phyloP scores from a whole-genome alignment of 805 yeast genomes.

The Metschnikowia drakensbergensis region DNA sequence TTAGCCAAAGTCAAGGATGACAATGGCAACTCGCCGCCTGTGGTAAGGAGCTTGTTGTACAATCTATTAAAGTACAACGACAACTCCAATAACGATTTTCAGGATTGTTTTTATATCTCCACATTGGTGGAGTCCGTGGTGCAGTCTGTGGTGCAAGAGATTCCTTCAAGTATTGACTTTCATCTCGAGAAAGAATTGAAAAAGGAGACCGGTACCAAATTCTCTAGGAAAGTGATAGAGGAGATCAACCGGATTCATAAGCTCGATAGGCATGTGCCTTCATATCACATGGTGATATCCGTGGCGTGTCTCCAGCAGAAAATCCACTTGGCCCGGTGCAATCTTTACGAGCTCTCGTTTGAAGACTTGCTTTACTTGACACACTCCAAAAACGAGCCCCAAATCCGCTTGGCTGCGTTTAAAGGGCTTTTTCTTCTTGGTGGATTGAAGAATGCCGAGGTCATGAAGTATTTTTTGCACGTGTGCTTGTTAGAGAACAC shows the following conservation, averaged over 20 bases:
- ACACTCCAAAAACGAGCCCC: conserved; percentile 40
- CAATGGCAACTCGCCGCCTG: conserved; percentile 55
- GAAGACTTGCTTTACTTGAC: conserved; percentile 57
- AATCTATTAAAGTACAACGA: conserved; percentile 80
- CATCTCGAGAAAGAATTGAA: conserved; percentile 9
- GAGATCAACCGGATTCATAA: conserved; percentile 75
- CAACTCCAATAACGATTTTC: conserved; percentile 70
- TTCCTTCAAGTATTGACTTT: conserved; percentile 17
- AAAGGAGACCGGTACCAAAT: conserved; percentile 10
- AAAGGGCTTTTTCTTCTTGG: conserved; percentile 69
- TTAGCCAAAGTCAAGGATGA: conserved; percentile 59
- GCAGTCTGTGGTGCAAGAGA: conserved; percentile 16
- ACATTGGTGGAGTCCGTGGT: conserved; percentile 55
- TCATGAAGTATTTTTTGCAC: conserved; percentile 61
- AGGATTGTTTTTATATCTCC: conserved; percentile 66
- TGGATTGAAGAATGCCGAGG: conserved; percentile 61
- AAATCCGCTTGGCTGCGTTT: conserved; percentile 64
- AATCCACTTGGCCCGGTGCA: conserved; percentile 53
- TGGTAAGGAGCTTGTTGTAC: conserved; percentile 58
- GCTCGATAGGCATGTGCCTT: conserved; percentile 84
- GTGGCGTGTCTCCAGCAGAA: conserved; percentile 56
- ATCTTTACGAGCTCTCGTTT: conserved; percentile 48
- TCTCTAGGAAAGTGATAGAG: conserved; percentile 35
- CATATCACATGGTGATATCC: conserved; percentile 56
- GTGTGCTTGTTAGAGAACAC: conserved; percentile 48